Base-by-base conservation (phyloP, 1,284 basidiomycete genomes). In the Ceratobasidium sp. region DNA sequence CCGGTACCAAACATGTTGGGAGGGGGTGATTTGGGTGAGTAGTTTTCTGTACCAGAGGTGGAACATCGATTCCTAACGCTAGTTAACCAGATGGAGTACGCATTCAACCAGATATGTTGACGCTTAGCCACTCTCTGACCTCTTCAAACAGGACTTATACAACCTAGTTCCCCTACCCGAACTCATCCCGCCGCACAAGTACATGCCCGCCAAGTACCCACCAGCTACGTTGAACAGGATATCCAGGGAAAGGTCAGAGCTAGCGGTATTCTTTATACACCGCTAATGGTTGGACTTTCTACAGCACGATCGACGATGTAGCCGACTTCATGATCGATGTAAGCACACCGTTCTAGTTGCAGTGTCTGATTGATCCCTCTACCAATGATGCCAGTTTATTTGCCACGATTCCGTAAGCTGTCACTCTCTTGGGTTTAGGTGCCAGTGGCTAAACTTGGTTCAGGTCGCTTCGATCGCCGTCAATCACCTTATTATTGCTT, bases 281-380 rank as follows among this genome's bases (percentile, higher is more conserved):
- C 6, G 15, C 58, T 10, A 20, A 12, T 42, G 20, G 5, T 60
- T 0, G 82, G 33, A 42, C 33, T 26, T 15, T 28, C 3, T 61
- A 75, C 26, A 77, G 77, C 49, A 73, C 60, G 9, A 81, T 79
- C 6, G 75, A 80, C 15, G 81, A 81, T 51, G 70, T 81, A 67
- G 79, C 79, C 9, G 80, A 81, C 49, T 81, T 81, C 56, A 79
- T 81, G 46, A 77, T 78, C n/a, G 77, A 81, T 15, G 72, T 75
- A 33, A 68, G 72, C 26, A 20, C 39, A 42, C 53, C 33, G 7
- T 42, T 15, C 40, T 42, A 13, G 12, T 9, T 67, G 9, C 10
- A 13, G 23, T 18, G 10, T 20, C 12, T n/a, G 40, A 26, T 26
- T 67, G n/a, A 42, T 40, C 33, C n/a, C 10, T 15, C 33, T 33